A percentile compares a stretch with the other conserved stretches of the same genome.
Conservation (phyloP, 768 basidiomycete genomes). For the Steccherinum ochraceum region DNA sequence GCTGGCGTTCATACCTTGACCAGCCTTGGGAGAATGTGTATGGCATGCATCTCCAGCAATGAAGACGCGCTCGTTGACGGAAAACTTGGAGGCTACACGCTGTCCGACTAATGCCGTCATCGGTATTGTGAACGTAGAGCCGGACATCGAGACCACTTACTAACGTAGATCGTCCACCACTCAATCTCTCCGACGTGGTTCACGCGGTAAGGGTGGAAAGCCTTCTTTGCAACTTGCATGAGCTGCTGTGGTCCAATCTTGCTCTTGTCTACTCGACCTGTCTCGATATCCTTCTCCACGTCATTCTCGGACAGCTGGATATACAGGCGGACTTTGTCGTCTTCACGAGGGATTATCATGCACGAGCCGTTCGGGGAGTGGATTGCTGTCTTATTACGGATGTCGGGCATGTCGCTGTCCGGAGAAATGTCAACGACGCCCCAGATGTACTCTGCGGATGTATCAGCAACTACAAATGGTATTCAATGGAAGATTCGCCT, state of each 20-base stretch:
- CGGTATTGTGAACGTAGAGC: background rate
- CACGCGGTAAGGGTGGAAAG: constrained; percentile 33
- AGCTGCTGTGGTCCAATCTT: constrained; percentile 33
- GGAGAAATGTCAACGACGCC: constrained; percentile 64
- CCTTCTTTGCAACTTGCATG: constrained; percentile 34
- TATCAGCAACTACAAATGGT: background rate
- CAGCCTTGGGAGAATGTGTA: constrained; percentile 38
- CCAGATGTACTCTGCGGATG: constrained; percentile 70
- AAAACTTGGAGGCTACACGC: constrained; percentile 47
- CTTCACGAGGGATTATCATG: constrained; percentile 47
- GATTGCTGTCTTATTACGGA: constrained; percentile 39
- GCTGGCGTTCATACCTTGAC: constrained; percentile 47
- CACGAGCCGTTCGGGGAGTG: constrained; percentile 45
- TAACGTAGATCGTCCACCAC: constrained; percentile 48
- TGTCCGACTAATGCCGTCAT: constrained; percentile 39
- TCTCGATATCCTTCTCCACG: constrained; percentile 26
- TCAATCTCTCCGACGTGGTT: constrained; percentile 26
- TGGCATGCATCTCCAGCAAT: constrained; percentile 54
- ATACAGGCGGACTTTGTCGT: constrained; percentile 42
- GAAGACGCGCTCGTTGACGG: constrained; percentile 41
- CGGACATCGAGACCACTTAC: constrained; percentile 21
- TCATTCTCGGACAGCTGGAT: constrained; percentile 40
- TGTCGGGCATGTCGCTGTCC: constrained; percentile 48
- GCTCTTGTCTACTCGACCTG: constrained; percentile 36
- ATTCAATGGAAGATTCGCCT: too few relatives aligned